Conservation (phyloP, 148 eudicot species). For the Arbutus unedo region DNA sequence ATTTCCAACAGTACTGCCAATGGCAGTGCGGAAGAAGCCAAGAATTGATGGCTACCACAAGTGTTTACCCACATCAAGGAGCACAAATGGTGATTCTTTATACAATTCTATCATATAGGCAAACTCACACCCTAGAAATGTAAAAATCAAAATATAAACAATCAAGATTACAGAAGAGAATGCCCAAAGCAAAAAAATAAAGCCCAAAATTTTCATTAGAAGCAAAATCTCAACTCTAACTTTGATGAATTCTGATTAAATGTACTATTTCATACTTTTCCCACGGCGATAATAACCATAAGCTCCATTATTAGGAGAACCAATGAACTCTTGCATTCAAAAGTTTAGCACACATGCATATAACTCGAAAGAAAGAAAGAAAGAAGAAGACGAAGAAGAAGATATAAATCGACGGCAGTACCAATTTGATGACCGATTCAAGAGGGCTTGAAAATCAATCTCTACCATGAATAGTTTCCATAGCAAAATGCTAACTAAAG, state of each 20-base stretch:
- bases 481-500: neutral
- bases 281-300: neutral
- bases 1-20: neutral
- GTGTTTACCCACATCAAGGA: neutral
- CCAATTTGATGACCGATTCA: conserved; percentile 6
- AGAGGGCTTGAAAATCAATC: conserved; percentile 1
- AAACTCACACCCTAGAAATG: neutral
- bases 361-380: too few relatives aligned
- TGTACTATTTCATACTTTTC: neutral
- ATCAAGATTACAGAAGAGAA: neutral
- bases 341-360: too few relatives aligned
- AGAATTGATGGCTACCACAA: neutral
- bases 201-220: neutral
- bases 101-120: neutral
- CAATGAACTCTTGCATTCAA: neutral
- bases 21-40: neutral
- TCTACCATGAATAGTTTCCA: neutral
- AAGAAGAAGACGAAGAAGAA: too few relatives aligned
- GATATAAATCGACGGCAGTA: neutral
- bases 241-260: neutral
- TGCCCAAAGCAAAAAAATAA: neutral
- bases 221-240: neutral
- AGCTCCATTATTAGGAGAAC: neutral
- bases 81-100: neutral
- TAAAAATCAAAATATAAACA: neutral